A percentile compares a stretch with the other conserved stretches of the same genome.
Conservation (phyloP, 306 rosid species). For the Mucuna pruriens region DNA sequence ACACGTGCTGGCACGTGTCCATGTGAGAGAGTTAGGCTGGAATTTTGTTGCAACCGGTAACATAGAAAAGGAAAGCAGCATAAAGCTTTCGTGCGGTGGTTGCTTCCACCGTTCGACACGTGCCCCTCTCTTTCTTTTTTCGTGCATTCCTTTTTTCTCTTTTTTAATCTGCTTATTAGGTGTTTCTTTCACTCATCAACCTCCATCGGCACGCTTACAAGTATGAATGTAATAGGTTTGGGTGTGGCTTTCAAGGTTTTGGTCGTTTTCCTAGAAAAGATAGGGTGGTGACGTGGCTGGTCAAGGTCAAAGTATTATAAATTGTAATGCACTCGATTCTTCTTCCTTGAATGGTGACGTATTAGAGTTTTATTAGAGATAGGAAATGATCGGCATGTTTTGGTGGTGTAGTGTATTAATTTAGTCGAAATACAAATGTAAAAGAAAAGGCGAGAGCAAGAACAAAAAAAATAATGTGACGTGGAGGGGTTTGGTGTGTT, state of each 20-base stretch:
- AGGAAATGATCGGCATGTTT: constrained; percentile 33
- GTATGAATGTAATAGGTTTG: neutral
- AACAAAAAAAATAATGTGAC: neutral
- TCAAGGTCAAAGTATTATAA: constrained; percentile 50
- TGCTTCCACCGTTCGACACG: constrained; percentile 41
- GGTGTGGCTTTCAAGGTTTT: constrained; percentile 4
- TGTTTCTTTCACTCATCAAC: constrained; percentile 77
- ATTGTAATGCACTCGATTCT: constrained; percentile 35
- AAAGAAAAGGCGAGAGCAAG: constrained; percentile 8
- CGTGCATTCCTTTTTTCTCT: neutral
- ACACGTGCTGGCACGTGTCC: constrained; percentile 64
- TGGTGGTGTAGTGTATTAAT: constrained; percentile 15
- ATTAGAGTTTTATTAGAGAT: constrained; percentile 35
- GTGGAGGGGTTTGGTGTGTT: constrained; percentile 34
- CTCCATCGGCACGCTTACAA: constrained; percentile 42
- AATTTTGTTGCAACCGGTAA: constrained; percentile 38
- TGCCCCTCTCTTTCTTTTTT: neutral
- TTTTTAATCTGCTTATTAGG: constrained; percentile 17
- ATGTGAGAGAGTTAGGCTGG: constrained; percentile 70
- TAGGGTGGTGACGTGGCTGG: constrained; percentile 47
- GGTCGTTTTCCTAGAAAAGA: constrained; percentile 32
- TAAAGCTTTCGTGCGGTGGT: constrained; percentile 19
- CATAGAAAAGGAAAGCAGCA: constrained; percentile 21
- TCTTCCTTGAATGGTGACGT: constrained; percentile 42
- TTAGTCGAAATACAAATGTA: constrained; percentile 2